These are phyloP conservation scores for Myxozyma neotropica DNA, from an alignment of 805 yeast genomes.

Conservation along the genomic window DNA sequence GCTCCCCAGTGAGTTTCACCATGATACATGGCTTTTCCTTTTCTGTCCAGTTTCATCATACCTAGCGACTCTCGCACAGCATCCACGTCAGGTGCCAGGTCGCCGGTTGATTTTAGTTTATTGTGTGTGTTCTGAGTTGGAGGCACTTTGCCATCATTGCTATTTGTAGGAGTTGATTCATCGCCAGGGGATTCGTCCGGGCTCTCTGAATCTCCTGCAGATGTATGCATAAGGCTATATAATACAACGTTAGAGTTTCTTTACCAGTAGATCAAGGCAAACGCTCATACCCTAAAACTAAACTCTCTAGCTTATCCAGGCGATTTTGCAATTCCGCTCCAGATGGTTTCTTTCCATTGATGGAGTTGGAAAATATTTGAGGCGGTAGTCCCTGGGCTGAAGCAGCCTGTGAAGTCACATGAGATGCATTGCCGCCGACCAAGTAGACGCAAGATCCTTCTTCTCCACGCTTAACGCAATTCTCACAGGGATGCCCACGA, in stretches of 20 bases:
- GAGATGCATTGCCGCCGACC: conserved; percentile 15
- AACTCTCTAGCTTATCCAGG: conserved; percentile 39
- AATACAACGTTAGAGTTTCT: not conserved
- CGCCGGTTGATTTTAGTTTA: conserved; percentile 5
- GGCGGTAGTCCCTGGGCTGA: conserved; percentile 13
- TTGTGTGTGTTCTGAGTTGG: not conserved
- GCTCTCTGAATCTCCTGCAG: conserved; percentile 22
- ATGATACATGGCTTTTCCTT: conserved; percentile 42
- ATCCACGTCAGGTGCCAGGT: conserved; percentile 25
- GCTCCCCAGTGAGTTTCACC: conserved; percentile 45
- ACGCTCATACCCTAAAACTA: conserved; percentile 35
- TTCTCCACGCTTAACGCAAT: conserved; percentile 39
- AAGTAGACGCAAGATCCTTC: conserved; percentile 31
- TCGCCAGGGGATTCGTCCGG: conserved; percentile 22
- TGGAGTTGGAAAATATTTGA: conserved; percentile 9
- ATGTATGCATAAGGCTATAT: conserved; percentile 22
- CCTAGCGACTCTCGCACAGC: conserved; percentile 41
- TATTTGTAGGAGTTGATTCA: not conserved
- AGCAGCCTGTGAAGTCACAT: conserved; percentile 9
- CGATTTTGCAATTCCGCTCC: conserved; percentile 37
- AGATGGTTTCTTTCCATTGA: conserved; percentile 12
- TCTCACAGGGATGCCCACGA: conserved; percentile 42
- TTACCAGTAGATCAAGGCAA: not conserved
- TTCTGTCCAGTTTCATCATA: conserved; percentile 41
- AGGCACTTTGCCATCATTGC: not conserved